Percentiles rank a stretch among this genome's conserved stretches.
Evolutionary conservation across 148 eudicot genomes (phyloP).

Genomic region (Silene latifolia): DNA sequence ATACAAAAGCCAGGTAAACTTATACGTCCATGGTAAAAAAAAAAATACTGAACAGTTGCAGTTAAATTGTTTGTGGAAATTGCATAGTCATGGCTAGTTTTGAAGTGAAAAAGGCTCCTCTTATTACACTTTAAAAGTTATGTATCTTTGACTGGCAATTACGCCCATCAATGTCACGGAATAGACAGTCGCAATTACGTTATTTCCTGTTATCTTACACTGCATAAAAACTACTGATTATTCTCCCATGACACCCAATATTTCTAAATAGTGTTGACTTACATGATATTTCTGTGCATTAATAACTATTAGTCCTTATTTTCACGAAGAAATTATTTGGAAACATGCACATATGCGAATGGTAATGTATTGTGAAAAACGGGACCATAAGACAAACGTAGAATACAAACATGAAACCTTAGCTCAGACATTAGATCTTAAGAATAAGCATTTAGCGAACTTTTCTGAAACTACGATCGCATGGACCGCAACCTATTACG

Average conservation of each 20-base stretch:
- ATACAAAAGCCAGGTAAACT: no score
- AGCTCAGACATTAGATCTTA: neutral
- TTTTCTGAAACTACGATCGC: neutral
- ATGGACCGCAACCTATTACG: neutral
- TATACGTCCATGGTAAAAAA: no score
- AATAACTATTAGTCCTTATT: neutral
- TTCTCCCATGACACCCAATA: neutral
- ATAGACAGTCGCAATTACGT: neutral
- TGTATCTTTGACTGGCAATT: neutral
- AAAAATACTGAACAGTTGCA: no score
- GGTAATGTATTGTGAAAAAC: neutral
- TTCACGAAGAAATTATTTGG: neutral
- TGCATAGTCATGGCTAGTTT: neutral
- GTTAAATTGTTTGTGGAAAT: no score
- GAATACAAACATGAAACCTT: neutral
- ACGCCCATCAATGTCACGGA: neutral
- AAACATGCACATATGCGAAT: neutral
- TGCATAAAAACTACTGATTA: neutral
- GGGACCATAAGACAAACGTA: neutral
- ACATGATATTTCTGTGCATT: neutral
- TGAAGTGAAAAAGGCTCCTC: neutral
- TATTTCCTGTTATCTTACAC: no score
- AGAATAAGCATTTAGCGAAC: neutral
- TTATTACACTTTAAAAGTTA: neutral
- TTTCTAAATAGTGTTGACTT: no score